Evolutionary conservation across 352 stramenopile species (phyloP).

Genomic region (Phytopythium chamaehyphon): DNA sequence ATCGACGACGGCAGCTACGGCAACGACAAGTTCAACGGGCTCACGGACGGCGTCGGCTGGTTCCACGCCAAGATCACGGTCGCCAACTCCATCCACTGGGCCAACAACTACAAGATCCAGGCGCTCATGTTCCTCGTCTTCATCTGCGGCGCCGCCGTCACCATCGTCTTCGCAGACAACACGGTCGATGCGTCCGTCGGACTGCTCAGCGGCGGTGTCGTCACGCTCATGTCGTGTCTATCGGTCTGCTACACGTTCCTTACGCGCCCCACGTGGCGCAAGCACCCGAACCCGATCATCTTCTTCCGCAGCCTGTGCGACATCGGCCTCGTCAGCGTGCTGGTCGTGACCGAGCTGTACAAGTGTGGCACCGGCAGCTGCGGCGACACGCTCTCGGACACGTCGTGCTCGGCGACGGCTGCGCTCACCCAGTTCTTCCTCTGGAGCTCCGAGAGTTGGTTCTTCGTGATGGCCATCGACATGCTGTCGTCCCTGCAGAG

Average conservation of each 20-base stretch:
- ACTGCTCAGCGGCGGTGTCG: conserved; percentile 65
- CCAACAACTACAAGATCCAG: conserved; percentile 89
- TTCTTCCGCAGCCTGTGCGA: conserved; percentile 85
- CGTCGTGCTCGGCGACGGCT: conserved; percentile 59
- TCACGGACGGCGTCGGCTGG: conserved; percentile 68
- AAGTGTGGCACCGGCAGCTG: conserved; percentile 57
- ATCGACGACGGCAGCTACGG: conserved; percentile 68
- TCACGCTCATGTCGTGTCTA: conserved; percentile 71
- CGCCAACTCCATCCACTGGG: conserved; percentile 80
- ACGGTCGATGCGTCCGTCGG: conserved; percentile 51
- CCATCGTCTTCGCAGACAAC: conserved; percentile 62
- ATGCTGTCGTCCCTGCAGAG: conserved; percentile 83
- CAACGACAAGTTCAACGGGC: conserved; percentile 45
- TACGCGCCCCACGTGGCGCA: conserved; percentile 73
- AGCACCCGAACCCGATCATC: conserved; percentile 86
- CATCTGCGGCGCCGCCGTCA: conserved; percentile 43
- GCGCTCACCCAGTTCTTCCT: conserved; percentile 84
- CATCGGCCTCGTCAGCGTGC: conserved; percentile 70
- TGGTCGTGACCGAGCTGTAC: conserved; percentile 79
- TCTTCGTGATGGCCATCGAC: conserved; percentile 88
- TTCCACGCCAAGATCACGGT: conserved; percentile 87
- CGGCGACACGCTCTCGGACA: conserved; percentile 23
- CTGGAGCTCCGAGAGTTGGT: conserved; percentile 87
- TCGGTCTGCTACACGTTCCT: conserved; percentile 79
- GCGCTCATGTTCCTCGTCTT: conserved; percentile 72